Conservation (phyloP, 352 stramenopile genomes). For the Phytophthora pini region DNA sequence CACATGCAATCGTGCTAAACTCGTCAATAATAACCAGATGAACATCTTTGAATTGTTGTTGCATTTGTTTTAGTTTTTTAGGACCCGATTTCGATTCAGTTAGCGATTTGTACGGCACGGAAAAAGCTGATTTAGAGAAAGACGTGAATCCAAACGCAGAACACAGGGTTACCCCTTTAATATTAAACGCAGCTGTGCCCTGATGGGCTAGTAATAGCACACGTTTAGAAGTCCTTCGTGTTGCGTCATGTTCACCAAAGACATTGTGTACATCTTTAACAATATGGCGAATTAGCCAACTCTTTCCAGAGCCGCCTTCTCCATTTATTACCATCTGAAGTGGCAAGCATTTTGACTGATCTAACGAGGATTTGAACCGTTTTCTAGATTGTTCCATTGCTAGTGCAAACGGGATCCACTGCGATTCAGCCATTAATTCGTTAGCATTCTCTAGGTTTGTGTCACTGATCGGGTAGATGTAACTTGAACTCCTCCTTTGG, state of each 20-base stretch:
- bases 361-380: neutral
- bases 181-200: constrained; percentile 9
- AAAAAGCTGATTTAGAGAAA: constrained; percentile 4
- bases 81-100: neutral
- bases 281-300: constrained; percentile 3
- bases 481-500: neutral
- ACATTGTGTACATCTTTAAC: constrained; percentile 7
- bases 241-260: constrained; percentile 4
- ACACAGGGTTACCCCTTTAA: neutral
- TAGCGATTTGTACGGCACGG: constrained; percentile 1
- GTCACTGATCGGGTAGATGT: constrained; percentile 6
- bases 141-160: neutral
- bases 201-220: constrained; percentile 9
- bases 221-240: neutral
- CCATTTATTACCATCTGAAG: constrained; percentile 7
- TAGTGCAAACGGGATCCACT: constrained; percentile 4
- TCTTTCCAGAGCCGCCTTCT: too few species aligned
- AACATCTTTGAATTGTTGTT: constrained; percentile 9
- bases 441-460: neutral
- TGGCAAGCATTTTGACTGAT: neutral
- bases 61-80: constrained; percentile 3
- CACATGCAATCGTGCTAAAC: too few species aligned
- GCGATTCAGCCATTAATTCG: constrained; percentile 5
- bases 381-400: constrained; percentile 10
- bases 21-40: too few species aligned